These are phyloP conservation scores for Daldinia loculata DNA, from an alignment of 495 filamentous ascomycete species.

Conservation along the genomic window DNA sequence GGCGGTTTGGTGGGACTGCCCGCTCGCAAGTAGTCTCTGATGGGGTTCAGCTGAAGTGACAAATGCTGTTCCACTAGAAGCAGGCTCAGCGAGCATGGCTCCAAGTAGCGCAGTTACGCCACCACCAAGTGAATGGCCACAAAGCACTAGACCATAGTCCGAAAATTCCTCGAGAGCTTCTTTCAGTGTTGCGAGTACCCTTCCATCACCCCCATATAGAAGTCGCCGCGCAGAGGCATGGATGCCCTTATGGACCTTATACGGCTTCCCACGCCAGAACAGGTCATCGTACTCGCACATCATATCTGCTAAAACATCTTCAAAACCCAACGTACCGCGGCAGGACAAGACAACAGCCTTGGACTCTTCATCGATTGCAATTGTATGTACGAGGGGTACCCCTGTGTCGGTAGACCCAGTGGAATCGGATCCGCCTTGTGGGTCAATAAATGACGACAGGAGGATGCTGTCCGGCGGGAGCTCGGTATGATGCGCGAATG, in stretches of 20 bases:
- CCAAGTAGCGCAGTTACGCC: slow-evolving; percentile 78
- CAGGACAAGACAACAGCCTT: slow-evolving; percentile 80
- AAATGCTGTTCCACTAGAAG: slow-evolving; percentile 53
- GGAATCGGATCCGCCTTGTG: slow-evolving; percentile 75
- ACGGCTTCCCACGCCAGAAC: slow-evolving; percentile 68
- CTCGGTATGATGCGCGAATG: slow-evolving; percentile 75
- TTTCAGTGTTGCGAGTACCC: slow-evolving; percentile 72
- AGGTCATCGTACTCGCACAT: slow-evolving; percentile 83
- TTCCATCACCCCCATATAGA: slow-evolving; percentile 69
- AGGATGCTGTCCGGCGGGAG: slow-evolving; percentile 74
- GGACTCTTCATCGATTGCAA: slow-evolving; percentile 79
- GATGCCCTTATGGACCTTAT: slow-evolving; percentile 86
- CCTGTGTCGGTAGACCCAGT: slow-evolving; percentile 76
- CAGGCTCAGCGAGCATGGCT: slow-evolving; percentile 74
- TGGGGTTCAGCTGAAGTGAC: slow-evolving; percentile 58
- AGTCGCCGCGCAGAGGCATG: slow-evolving; percentile 77
- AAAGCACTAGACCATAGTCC: slow-evolving; percentile 78
- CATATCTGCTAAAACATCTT: slow-evolving; percentile 83
- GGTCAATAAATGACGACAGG: slow-evolving; percentile 78
- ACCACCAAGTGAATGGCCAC: slow-evolving; percentile 80
- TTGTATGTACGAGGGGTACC: slow-evolving; percentile 80
- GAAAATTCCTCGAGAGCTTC: slow-evolving; percentile 75
- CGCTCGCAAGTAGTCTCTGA: slow-evolving; percentile 53
- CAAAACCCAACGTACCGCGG: slow-evolving; percentile 79
- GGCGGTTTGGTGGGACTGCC: slow-evolving; percentile 19